These are phyloP conservation scores for Osmanthus fragrans DNA, from an alignment of 257 asterid genomes.

Conservation along the genomic window DNA sequence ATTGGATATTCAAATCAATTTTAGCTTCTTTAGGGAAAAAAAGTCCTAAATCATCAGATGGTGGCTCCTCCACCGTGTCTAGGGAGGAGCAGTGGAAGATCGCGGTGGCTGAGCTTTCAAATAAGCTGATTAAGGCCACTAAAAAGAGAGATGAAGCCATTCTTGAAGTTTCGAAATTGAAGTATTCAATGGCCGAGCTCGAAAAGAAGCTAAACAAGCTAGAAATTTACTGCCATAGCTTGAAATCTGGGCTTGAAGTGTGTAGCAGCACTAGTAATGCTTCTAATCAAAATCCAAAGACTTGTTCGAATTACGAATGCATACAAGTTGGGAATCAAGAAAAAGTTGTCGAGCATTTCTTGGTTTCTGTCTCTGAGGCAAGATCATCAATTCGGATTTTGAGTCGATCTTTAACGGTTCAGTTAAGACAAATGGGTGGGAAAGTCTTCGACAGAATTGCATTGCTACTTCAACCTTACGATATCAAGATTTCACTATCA, in stretches of 20 bases:
- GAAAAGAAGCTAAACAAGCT: slow-evolving; percentile 87
- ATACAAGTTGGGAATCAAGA: slow-evolving; percentile 53
- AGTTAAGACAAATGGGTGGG: slow-evolving; percentile 56
- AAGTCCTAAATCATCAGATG: slow-evolving; percentile 57
- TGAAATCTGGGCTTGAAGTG: slow-evolving; percentile 76
- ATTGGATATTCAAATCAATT: slow-evolving; percentile 68
- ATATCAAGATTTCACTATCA: slow-evolving; percentile 62
- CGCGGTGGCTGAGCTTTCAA: slow-evolving; percentile 80
- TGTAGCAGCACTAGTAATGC: slow-evolving; percentile 24
- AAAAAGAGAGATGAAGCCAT: slow-evolving; percentile 79
- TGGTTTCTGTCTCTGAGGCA: slow-evolving; percentile 68
- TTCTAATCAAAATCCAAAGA: slow-evolving; percentile 27
- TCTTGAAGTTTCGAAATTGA: slow-evolving; percentile 79
- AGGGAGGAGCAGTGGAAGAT: slow-evolving; percentile 81
- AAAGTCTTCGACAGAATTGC: slow-evolving; percentile 71
- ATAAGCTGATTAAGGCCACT: slow-evolving; percentile 71
- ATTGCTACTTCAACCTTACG: slow-evolving; percentile 70
- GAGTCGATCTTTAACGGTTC: slow-evolving; percentile 59
- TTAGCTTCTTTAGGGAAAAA: slow-evolving; percentile 57
- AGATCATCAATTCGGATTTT: slow-evolving; percentile 63
- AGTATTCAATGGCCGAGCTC: slow-evolving; percentile 79
- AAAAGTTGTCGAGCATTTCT: slow-evolving; percentile 65
- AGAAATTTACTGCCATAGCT: slow-evolving; percentile 76
- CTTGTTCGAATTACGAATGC: slow-evolving; percentile 36
- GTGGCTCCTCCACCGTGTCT: slow-evolving; percentile 35